phyloP scores from a whole-genome alignment of 129 eudicot species.

The Gnaphalium uliginosum region DNA sequence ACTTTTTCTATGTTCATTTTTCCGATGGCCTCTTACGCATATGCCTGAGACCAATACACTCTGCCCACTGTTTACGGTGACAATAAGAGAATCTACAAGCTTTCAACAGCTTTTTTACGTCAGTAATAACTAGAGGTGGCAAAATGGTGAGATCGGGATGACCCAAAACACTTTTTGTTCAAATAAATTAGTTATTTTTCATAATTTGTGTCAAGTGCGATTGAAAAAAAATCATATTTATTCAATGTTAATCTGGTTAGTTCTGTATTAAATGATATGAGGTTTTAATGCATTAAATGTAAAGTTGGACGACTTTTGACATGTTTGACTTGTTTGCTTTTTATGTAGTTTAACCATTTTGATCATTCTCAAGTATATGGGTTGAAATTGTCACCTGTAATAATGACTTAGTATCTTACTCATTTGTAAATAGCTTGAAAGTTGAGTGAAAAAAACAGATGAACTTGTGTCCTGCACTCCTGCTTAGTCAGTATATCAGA shows the following conservation, averaged over 20 bases:
- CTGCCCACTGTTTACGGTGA: not conserved
- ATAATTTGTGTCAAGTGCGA: not conserved
- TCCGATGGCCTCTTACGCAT: not conserved
- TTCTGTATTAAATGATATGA: not conserved
- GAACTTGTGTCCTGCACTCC: not conserved
- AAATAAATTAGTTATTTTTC: not conserved
- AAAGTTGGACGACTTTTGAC: not conserved
- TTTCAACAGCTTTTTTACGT: not conserved
- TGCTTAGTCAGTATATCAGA: constrained; percentile 7
- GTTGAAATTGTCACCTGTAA: not conserved
- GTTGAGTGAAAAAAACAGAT: not conserved
- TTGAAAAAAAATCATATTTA: not conserved
- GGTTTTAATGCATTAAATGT: not conserved
- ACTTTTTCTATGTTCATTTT: not conserved
- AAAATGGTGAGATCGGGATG: not conserved
- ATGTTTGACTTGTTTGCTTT: not conserved
- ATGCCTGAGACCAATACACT: not conserved
- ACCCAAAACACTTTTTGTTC: not conserved
- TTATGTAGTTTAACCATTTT: not conserved
- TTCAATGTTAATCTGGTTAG: not conserved
- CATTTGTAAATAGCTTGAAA: not conserved
- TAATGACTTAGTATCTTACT: not conserved
- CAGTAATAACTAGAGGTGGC: not conserved
- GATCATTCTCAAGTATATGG: not conserved
- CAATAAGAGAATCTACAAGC: not conserved